Conservation (phyloP, 2,329 filamentous ascomycete genomes). For the Colletotrichum viniferum region DNA sequence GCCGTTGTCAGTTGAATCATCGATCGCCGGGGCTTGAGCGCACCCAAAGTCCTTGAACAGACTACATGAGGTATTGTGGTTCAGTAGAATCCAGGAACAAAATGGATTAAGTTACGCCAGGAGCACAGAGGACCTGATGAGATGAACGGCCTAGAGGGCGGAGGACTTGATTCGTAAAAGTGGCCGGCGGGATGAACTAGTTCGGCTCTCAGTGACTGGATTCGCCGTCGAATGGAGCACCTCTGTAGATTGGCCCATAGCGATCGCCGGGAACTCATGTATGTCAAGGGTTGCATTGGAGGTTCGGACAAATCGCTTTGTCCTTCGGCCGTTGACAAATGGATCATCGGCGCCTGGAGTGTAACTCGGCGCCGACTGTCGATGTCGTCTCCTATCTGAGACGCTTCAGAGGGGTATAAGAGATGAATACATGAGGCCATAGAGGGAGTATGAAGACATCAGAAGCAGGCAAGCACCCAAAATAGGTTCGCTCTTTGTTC, state of each 20-base stretch:
- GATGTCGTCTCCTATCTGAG: fast-evolving
- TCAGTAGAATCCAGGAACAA: background rate
- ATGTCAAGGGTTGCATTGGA: background rate
- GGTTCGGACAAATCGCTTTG: background rate
- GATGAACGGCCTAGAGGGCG: background rate
- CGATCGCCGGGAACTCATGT: fast-evolving
- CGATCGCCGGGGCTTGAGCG: background rate
- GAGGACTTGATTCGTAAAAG: background rate
- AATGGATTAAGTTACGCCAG: background rate
- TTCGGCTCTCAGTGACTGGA: background rate
- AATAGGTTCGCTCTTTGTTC: background rate
- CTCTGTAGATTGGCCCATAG: background rate
- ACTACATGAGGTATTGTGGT: background rate
- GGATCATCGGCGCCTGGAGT: background rate
- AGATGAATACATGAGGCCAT: background rate
- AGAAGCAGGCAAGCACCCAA: background rate
- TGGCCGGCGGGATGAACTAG: background rate
- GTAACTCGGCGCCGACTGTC: background rate
- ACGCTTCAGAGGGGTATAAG: background rate
- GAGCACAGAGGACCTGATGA: background rate
- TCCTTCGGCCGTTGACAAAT: background rate
- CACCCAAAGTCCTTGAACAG: background rate
- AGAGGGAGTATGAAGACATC: fast-evolving
- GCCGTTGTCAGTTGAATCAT: background rate
- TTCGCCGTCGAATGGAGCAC: background rate